Evolutionary conservation across 169 alveolate species (phyloP).

Genomic region (Cyclospora cayetanensis): DNA sequence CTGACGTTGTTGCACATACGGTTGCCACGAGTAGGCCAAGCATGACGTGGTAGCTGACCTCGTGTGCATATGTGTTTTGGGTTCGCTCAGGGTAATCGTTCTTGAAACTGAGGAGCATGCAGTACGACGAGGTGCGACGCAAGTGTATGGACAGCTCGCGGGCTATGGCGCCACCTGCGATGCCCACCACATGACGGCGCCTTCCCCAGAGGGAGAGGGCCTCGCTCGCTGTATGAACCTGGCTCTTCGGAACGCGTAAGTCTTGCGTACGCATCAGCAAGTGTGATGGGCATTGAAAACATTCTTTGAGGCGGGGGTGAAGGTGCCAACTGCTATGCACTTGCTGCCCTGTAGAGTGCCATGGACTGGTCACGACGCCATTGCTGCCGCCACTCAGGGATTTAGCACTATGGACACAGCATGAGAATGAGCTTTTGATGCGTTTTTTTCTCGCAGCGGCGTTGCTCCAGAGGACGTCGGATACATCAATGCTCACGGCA

Average conservation of each 20-base stretch:
- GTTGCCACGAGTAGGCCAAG: not conserved
- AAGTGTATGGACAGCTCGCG: conserved; percentile 86
- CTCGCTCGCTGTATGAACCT: conserved; percentile 74
- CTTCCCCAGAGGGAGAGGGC: conserved; percentile 80
- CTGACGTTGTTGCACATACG: not conserved
- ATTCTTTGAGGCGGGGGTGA: no score
- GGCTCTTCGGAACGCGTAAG: conserved; percentile 74
- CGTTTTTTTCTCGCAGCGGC: conserved; percentile 10
- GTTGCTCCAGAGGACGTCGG: conserved; percentile 75
- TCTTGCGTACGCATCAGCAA: not conserved
- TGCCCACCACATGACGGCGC: conserved; percentile 83
- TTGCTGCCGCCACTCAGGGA: no score
- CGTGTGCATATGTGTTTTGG: not conserved
- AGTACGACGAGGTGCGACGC: conserved; percentile 83
- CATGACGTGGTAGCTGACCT: not conserved
- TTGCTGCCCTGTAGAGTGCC: no score
- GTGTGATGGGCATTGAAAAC: no score
- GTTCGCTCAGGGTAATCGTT: conserved; percentile 76
- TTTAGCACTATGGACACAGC: no score
- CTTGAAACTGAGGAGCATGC: conserved; percentile 90
- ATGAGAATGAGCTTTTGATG: not conserved
- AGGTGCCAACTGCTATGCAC: no score
- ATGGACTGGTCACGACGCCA: no score
- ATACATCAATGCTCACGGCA: conserved; percentile 83
- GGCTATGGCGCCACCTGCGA: conserved; percentile 83